phyloP scores from a whole-genome alignment of 106 monocot species.

The Dendrobium officinale region DNA sequence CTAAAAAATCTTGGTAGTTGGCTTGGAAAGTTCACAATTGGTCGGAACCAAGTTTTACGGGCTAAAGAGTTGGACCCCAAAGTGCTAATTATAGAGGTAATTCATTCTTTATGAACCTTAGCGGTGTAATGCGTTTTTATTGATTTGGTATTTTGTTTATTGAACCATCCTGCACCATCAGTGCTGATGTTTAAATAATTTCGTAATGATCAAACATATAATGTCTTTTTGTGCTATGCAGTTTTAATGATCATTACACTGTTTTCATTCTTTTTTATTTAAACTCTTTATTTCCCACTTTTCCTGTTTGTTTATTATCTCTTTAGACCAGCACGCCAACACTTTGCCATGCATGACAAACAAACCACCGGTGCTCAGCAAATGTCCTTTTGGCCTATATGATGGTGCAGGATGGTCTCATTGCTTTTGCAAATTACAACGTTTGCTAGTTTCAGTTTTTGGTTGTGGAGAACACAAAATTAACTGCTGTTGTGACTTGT shows the following conservation, averaged over 20 bases:
- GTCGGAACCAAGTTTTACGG: slow-evolving; percentile 75
- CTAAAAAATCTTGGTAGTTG: slow-evolving; percentile 99
- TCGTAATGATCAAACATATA: neutral
- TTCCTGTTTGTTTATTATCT: neutral
- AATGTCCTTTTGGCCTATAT: neutral
- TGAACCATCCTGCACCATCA: too few species aligned
- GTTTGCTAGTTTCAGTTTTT: too few species aligned
- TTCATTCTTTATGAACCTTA: neutral
- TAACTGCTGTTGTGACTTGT: too few species aligned
- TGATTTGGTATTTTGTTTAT: neutral
- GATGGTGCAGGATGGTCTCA: neutral
- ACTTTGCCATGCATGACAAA: neutral
- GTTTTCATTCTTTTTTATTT: neutral
- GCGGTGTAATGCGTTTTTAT: neutral
- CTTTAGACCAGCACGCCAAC: neutral
- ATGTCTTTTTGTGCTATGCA: neutral
- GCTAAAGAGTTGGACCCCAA: slow-evolving; percentile 97
- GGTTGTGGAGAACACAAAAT: too few species aligned
- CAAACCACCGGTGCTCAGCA: neutral
- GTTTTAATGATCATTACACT: neutral
- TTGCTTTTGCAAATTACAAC: neutral
- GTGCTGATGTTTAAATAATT: neutral
- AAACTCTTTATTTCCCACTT: neutral
- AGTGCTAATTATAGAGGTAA: slow-evolving; percentile 83
- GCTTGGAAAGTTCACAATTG: slow-evolving; percentile 98